Percentiles rank a stretch among this genome's conserved stretches.
Conservation (phyloP, 257 asterid species). For the Capsicum chinense region DNA sequence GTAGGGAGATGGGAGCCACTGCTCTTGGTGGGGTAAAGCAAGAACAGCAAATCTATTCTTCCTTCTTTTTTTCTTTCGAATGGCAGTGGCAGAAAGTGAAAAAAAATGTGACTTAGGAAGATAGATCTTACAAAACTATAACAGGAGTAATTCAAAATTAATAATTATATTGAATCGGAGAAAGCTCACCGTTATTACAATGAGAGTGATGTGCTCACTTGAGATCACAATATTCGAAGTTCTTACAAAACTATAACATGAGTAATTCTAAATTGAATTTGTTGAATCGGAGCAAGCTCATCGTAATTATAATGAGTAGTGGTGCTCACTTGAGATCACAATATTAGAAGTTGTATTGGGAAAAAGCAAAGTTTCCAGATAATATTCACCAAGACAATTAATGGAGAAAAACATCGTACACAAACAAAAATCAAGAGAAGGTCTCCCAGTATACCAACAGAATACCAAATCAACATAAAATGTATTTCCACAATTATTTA, state of each 20-base stretch:
- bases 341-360: neutral
- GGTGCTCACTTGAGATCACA: too few species aligned
- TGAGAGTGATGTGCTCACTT: neutral
- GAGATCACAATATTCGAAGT: neutral
- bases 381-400: neutral
- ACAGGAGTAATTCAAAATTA: neutral
- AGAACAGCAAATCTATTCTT: neutral
- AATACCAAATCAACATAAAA: neutral
- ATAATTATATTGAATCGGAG: neutral
- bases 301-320: too few species aligned
- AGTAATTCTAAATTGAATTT: too few species aligned
- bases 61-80: neutral
- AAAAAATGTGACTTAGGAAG: neutral
- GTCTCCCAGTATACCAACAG: neutral
- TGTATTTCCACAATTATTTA: neutral
- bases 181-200: neutral
- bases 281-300: too few species aligned
- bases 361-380: neutral
- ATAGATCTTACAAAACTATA: neutral
- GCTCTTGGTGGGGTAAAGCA: neutral
- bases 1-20: neutral
- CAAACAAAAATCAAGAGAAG: neutral
- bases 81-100: neutral
- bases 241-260: too few species aligned
- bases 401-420: neutral